Evolutionary conservation across 2,329 filamentous ascomycete genomes (phyloP).

Genomic region (Camptophora hylomeconis): DNA sequence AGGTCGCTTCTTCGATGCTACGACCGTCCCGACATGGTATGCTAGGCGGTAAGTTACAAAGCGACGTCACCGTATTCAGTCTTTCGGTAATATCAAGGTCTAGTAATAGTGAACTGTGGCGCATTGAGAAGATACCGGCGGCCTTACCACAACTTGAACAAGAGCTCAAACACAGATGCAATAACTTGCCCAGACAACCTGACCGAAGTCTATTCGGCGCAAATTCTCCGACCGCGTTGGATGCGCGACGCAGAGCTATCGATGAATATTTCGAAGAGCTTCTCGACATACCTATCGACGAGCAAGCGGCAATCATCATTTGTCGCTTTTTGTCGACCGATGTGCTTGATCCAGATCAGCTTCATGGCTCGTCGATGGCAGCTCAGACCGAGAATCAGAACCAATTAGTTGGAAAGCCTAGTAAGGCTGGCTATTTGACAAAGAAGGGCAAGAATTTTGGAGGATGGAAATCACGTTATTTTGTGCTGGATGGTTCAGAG

Average conservation of each 20-base stretch:
- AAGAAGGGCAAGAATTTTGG: constrained; percentile 98
- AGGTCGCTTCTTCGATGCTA: constrained; percentile 86
- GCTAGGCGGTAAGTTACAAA: constrained; percentile 62
- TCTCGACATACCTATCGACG: constrained; percentile 69
- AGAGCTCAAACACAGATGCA: constrained; percentile 59
- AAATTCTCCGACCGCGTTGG: constrained; percentile 85
- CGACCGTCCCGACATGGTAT: constrained; percentile 81
- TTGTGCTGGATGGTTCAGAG: constrained; percentile 54
- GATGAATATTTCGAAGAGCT: constrained; percentile 78
- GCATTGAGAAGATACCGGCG: constrained; percentile 79
- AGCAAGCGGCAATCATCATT: constrained; percentile 61
- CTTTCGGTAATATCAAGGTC: constrained; percentile 71
- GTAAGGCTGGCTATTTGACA: constrained; percentile 82
- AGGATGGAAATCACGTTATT: constrained; percentile 84
- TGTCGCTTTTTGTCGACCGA: constrained; percentile 73
- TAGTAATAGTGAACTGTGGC: constrained; percentile 71
- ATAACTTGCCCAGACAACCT: constrained; percentile 63
- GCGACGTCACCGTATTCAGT: constrained; percentile 90
- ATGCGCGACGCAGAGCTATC: constrained; percentile 67
- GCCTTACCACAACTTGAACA: constrained; percentile 74
- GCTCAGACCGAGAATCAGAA: constrained; percentile 9
- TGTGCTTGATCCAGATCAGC: constrained; percentile 40
- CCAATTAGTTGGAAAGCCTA: constrained; percentile 48
- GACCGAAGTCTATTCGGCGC: constrained; percentile 80
- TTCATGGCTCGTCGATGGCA: constrained; percentile 22